A percentile compares a stretch with the other conserved stretches of the same genome.
phyloP scores from a whole-genome alignment of 768 basidiomycete genomes.

The Boletus insuetus region DNA sequence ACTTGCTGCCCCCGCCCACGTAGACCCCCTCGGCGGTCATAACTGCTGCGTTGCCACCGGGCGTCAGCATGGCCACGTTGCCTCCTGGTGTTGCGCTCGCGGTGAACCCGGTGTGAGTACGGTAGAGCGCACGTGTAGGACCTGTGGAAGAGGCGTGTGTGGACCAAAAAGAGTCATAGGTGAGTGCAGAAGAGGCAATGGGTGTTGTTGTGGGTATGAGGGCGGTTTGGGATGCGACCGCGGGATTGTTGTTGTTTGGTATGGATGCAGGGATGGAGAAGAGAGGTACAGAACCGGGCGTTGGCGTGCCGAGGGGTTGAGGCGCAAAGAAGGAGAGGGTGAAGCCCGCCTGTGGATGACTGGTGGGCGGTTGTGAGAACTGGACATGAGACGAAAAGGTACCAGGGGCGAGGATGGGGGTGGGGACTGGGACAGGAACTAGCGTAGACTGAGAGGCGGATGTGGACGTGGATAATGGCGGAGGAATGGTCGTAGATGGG shows the following conservation, averaged over 20 bases:
- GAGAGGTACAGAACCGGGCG: background rate
- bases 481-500: background rate
- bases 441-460: background rate
- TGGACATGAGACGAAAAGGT: background rate
- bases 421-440: background rate
- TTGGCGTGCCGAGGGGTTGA: background rate
- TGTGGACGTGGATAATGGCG: background rate
- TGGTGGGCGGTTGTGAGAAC: background rate
- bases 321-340: background rate
- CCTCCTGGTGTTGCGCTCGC: constrained; percentile 24
- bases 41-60: constrained; percentile 29
- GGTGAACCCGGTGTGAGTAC: constrained; percentile 29
- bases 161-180: constrained; percentile 67
- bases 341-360: constrained; percentile 13
- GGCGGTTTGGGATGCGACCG: background rate
- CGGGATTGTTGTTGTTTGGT: background rate
- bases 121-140: constrained; percentile 27
- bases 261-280: background rate
- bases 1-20: constrained; percentile 23
- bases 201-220: background rate
- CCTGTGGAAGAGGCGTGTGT: constrained; percentile 40
- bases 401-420: background rate
- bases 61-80: constrained; percentile 33
- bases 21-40: constrained; percentile 34
- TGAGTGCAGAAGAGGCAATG: constrained; percentile 35